Base-by-base conservation (phyloP, 208 protist genomes). In the Plasmodiophora brassicae region DNA sequence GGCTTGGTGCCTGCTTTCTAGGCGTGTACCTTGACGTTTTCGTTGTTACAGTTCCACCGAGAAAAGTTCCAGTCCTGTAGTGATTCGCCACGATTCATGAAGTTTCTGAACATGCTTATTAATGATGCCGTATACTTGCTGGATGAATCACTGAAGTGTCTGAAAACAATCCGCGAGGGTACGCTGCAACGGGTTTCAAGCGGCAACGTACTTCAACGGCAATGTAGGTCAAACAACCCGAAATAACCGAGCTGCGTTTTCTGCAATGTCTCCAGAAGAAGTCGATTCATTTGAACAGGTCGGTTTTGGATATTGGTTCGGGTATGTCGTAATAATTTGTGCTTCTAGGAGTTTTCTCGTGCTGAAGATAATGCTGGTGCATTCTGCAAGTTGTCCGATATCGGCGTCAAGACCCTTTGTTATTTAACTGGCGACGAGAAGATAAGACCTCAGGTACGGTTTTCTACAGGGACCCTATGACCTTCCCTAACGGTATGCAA, bases 71-170 rank as follows among this genome's bases (percentile, higher is more conserved):
- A 78, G 20, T 14, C 65, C 5, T 32, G 5, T 36, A 38, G 10
- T 38, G 14, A n/a, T 14, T 44, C n/a, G 32, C 32, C 32, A 44
- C 5, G 14, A 8, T 78, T 78, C 65, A 32, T 38, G 65, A 78
- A 78, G n/a, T 78, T 78, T 78, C 65, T 78, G 5, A 78, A 78
- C 65, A 78, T 78, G 65, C n/a, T 78, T 14, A 5, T 78, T 5
- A 78, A 78, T 32, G 65, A 78, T 32, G 5, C 14, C n/a, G 65
- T 78, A 5, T 78, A 38, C n/a, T 32, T 78, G 5, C 65, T 78
- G 10, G 65, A 78, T 32, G 65, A 78, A 32, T 78, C 65, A 5
- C 41, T 78, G 65, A 78, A 78, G n/a, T 38, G 10, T 14, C n/a
- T 78, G n/a, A 5, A 32, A 78, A 5, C 65, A 5, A 32, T 78